Conservation (phyloP, 2,329 filamentous ascomycete species). For the Beauveria varroae region DNA sequence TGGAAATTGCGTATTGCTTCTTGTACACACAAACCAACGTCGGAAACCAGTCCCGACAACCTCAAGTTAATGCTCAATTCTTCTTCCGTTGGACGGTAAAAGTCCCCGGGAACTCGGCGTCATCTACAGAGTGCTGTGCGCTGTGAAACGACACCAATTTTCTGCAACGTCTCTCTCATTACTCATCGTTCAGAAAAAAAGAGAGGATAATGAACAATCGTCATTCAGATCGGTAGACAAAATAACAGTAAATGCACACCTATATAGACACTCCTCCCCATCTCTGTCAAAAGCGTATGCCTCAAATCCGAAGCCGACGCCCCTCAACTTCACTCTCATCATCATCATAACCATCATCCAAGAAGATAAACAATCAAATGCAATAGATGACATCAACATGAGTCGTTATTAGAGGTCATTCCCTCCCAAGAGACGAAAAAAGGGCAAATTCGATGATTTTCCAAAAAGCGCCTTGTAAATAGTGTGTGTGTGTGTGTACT, state of each 20-base stretch:
- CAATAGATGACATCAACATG: not conserved
- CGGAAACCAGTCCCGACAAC: not conserved
- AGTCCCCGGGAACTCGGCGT: not conserved
- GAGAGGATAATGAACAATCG: not conserved
- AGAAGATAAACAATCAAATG: not conserved
- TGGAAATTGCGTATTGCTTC: not conserved
- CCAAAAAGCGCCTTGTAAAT: not conserved
- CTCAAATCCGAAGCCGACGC: no score
- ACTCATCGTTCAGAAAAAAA: not conserved
- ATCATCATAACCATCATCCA: not conserved
- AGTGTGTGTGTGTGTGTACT: not conserved
- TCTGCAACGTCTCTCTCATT: no score
- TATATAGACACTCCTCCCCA: not conserved
- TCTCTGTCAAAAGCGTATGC: not conserved
- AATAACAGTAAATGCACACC: not conserved
- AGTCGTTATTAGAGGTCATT: not conserved
- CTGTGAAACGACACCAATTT: no score
- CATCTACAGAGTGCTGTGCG: no score
- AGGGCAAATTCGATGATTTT: not conserved
- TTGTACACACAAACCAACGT: not conserved
- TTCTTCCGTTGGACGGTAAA: not conserved
- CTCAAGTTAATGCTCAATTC: not conserved
- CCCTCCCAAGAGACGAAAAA: not conserved
- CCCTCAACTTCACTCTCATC: no score
- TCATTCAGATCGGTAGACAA: no score